Percentiles rank a stretch among this genome's conserved stretches.
phyloP scores from a whole-genome alignment of 2,329 filamentous ascomycete species.

The Ceratocystis eucalypticola region DNA sequence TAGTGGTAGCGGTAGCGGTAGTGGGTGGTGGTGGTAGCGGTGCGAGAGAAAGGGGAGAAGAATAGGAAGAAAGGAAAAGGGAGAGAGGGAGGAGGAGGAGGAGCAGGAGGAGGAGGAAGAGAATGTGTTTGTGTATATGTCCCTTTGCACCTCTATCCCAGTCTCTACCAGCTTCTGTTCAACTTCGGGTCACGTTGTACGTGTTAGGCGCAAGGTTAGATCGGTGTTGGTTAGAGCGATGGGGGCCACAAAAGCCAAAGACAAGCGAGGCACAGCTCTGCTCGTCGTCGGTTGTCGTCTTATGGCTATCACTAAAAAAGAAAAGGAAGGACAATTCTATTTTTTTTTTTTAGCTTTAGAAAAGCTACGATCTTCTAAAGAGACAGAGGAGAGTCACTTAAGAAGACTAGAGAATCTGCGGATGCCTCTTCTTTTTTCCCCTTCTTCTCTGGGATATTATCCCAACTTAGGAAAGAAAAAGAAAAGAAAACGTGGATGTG shows the following conservation, averaged over 20 bases:
- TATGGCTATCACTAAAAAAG: neutral
- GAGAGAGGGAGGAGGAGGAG: neutral
- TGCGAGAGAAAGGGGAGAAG: neutral
- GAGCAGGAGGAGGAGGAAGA: no score
- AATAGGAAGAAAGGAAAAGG: neutral
- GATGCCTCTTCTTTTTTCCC: neutral
- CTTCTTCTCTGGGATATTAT: neutral
- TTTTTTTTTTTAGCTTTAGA: neutral
- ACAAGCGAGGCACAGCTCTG: neutral
- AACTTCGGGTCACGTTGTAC: conserved; percentile 1
- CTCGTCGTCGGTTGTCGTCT: neutral
- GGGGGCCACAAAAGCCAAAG: neutral
- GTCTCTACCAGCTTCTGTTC: neutral
- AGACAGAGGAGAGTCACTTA: neutral
- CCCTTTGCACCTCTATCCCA: neutral
- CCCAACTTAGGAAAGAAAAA: neutral
- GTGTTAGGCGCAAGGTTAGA: neutral
- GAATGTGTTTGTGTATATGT: neutral
- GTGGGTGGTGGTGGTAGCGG: neutral
- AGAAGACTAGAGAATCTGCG: no score
- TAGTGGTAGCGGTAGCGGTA: neutral
- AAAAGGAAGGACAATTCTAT: neutral
- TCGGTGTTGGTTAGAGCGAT: neutral
- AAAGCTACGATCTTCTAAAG: neutral
- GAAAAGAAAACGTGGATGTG: conserved; percentile 1